These are phyloP conservation scores for Arxiozyma heterogenica DNA, from an alignment of 1,139 yeast species.

Conservation along the genomic window DNA sequence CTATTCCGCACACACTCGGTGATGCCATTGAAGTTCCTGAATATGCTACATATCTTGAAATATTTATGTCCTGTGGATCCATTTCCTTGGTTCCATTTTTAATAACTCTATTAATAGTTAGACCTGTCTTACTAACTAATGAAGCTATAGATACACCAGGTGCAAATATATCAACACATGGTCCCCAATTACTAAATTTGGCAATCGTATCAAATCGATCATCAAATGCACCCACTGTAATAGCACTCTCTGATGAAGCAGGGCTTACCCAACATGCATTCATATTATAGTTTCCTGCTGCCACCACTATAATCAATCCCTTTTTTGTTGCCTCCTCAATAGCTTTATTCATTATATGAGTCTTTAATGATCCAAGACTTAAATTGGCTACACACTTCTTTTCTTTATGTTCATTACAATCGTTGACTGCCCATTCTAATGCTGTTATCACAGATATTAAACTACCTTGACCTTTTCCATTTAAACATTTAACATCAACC, in stretches of 20 bases:
- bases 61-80: background rate
- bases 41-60: slow-evolving; percentile 27
- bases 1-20: slow-evolving; percentile 69
- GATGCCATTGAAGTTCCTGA: slow-evolving; percentile 90
- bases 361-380: slow-evolving; percentile 66
- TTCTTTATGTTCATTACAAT: slow-evolving; percentile 31
- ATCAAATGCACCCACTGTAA: slow-evolving; percentile 83
- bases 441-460: slow-evolving; percentile 62
- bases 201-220: slow-evolving; percentile 63
- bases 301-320: slow-evolving; percentile 74
- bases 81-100: background rate
- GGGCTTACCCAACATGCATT: slow-evolving; percentile 79
- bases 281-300: slow-evolving; percentile 76
- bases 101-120: too few relatives aligned
- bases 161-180: slow-evolving; percentile 76
- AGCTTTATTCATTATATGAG: slow-evolving; percentile 59
- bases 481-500: slow-evolving; percentile 64
- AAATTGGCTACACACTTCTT: slow-evolving; percentile 63
- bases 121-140: slow-evolving; percentile 16
- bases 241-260: slow-evolving; percentile 60
- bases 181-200: slow-evolving; percentile 77
- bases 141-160: slow-evolving; percentile 59
- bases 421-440: slow-evolving; percentile 61
- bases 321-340: slow-evolving; percentile 58
- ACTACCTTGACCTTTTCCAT: slow-evolving; percentile 56